Percentiles rank a stretch among this genome's conserved stretches.
Evolutionary conservation across 2,329 filamentous ascomycete genomes (phyloP).

Genomic region (Alternaria infectoria): DNA sequence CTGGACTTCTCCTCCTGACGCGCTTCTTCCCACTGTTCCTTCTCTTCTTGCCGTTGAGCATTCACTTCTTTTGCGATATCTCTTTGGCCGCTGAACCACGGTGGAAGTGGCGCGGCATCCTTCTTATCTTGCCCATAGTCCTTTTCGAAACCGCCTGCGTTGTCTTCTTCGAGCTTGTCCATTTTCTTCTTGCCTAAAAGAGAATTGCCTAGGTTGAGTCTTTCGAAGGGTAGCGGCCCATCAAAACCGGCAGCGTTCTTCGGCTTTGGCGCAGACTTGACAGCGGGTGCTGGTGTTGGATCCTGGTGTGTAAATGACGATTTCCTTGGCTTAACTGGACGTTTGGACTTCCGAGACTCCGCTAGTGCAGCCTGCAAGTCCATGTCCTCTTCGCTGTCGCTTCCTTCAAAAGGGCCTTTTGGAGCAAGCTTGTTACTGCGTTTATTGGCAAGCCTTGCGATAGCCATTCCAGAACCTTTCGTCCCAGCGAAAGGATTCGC

Average conservation of each 20-base stretch:
- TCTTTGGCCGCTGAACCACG: slow-evolving; percentile 71
- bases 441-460: slow-evolving; percentile 77
- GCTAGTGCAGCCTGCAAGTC: slow-evolving; percentile 79
- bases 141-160: slow-evolving; percentile 71
- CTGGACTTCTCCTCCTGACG: slow-evolving; percentile 61
- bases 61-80: slow-evolving; percentile 63
- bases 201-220: slow-evolving; percentile 71
- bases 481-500: slow-evolving; percentile 49
- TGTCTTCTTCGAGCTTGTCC: slow-evolving; percentile 59
- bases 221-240: slow-evolving; percentile 90
- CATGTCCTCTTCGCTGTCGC: slow-evolving; percentile 71
- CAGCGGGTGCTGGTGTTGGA: slow-evolving; percentile 7
- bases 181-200: slow-evolving; percentile 59
- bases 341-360: slow-evolving; percentile 66
- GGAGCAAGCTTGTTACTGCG: slow-evolving; percentile 63
- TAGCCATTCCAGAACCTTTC: slow-evolving; percentile 61
- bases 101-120: slow-evolving; percentile 68
- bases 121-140: slow-evolving; percentile 49
- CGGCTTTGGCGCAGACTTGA: slow-evolving; percentile 47
- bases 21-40: slow-evolving; percentile 61
- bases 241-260: slow-evolving; percentile 69
- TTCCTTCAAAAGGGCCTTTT: slow-evolving; percentile 49
- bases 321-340: slow-evolving; percentile 41
- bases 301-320: slow-evolving; percentile 30
- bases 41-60: slow-evolving; percentile 52